phyloP scores from a whole-genome alignment of 2,329 filamentous ascomycete species.

The Dactylellina drechsleri region DNA sequence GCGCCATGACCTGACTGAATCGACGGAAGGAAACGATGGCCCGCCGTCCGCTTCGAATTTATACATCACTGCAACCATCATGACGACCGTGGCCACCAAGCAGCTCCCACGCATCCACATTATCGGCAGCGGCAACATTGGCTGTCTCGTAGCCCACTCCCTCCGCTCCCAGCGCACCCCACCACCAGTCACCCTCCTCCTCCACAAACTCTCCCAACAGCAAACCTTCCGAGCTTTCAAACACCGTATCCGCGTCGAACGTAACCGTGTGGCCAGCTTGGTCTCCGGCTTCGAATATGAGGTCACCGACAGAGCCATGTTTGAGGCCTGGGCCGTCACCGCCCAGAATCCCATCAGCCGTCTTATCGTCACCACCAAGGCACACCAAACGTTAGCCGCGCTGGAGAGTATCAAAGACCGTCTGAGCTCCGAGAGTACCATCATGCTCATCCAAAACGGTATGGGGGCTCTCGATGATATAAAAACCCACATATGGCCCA shows the following conservation, averaged over 20 bases:
- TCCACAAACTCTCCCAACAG: conserved; percentile 71
- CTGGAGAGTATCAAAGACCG: conserved; percentile 74
- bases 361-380: conserved; percentile 82
- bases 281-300: conserved; percentile 59
- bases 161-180: conserved; percentile 71
- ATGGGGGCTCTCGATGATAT: conserved; percentile 85
- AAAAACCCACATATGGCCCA: conserved; percentile 75
- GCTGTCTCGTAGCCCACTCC: conserved; percentile 79
- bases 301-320: conserved; percentile 42
- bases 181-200: conserved; percentile 82
- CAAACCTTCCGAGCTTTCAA: conserved; percentile 65
- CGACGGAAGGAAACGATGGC: conserved; percentile 61
- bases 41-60: conserved; percentile 57
- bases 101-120: conserved; percentile 72
- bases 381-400: conserved; percentile 73
- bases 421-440: conserved; percentile 74
- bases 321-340: conserved; percentile 40
- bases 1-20: conserved; percentile 12
- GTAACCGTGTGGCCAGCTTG: conserved; percentile 61
- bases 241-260: conserved; percentile 63
- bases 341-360: conserved; percentile 69
- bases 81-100: conserved; percentile 32
- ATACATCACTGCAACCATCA: conserved; percentile 60
- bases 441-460: conserved; percentile 82
- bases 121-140: conserved; percentile 82